phyloP scores from a whole-genome alignment of 2,329 filamentous ascomycete species.

The Xylaria sp. region DNA sequence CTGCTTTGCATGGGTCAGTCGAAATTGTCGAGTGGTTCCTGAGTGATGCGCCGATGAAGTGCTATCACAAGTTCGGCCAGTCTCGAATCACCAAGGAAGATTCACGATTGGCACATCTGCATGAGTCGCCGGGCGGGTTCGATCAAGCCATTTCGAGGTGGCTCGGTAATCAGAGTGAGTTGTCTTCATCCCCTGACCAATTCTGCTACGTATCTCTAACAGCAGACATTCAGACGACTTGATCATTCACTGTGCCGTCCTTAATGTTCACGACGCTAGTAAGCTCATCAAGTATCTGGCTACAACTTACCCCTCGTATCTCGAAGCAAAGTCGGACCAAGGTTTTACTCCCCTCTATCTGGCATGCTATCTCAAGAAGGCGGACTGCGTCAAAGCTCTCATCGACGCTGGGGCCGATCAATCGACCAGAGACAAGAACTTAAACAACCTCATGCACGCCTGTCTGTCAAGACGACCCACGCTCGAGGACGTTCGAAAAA shows the following conservation, averaged over 20 bases:
- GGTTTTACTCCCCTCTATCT: constrained; percentile 64
- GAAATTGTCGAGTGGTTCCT: constrained; percentile 72
- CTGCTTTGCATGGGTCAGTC: constrained; percentile 53
- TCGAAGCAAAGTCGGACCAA: constrained; percentile 56
- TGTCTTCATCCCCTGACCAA: background rate
- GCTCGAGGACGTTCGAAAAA: constrained; percentile 35
- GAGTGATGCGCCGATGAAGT: constrained; percentile 60
- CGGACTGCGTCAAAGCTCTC: constrained; percentile 54
- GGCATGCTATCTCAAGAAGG: constrained; percentile 53
- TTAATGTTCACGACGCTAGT: constrained; percentile 40
- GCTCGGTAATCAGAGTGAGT: constrained; percentile 55
- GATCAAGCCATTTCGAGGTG: constrained; percentile 58
- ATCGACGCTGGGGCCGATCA: constrained; percentile 66
- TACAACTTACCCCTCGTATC: constrained; percentile 51
- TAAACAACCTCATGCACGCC: constrained; percentile 65
- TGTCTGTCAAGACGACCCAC: constrained; percentile 36
- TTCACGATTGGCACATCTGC: constrained; percentile 55
- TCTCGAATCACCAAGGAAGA: constrained; percentile 57
- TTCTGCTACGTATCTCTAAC: constrained; percentile 18
- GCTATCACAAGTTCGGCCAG: constrained; percentile 62
- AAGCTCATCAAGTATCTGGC: constrained; percentile 62
- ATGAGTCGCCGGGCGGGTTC: constrained; percentile 55
- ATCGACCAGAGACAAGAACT: constrained; percentile 52
- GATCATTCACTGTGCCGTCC: constrained; percentile 61
- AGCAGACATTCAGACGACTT: constrained; percentile 47